Evolutionary conservation across 441 rosid genomes (phyloP).

Genomic region (Eruca vesicaria): DNA sequence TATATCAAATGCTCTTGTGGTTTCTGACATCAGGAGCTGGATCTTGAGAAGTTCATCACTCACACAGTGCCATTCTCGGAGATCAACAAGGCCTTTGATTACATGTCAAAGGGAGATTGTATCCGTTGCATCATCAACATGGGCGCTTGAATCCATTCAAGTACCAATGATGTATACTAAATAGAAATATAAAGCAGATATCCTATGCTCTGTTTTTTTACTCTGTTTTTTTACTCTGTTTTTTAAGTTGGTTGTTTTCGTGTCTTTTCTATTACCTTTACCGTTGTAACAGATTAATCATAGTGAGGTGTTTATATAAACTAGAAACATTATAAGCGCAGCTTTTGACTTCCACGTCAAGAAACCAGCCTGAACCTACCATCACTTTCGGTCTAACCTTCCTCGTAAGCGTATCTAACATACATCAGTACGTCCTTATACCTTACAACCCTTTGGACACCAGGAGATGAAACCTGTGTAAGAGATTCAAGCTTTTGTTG

Average conservation of each 20-base stretch:
- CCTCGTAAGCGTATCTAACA: constrained; percentile 47
- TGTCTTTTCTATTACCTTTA: too few species aligned
- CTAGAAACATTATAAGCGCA: too few species aligned
- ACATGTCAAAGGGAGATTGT: constrained; percentile 24
- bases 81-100: too few species aligned
- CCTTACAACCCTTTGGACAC: constrained; percentile 73
- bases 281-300: too few species aligned
- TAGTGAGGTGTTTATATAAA: too few species aligned
- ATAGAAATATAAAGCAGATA: too few species aligned
- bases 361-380: constrained; percentile 73
- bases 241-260: too few species aligned
- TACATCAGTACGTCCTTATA: constrained; percentile 87
- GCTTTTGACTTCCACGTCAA: constrained; percentile 48
- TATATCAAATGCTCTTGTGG: too few species aligned
- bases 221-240: too few species aligned
- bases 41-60: constrained; percentile 72
- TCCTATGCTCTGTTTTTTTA: too few species aligned
- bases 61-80: not conserved
- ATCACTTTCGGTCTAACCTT: constrained; percentile 43
- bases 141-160: constrained; percentile 44
- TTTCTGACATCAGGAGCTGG: too few species aligned
- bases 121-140: constrained; percentile 73
- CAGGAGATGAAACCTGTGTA: constrained; percentile 89
- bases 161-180: too few species aligned
- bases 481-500: constrained; percentile 9